Percentiles rank a stretch among this genome's conserved stretches.
These are phyloP conservation scores for Aurinia saxatilis DNA, from an alignment of 345 rosid genomes.

Conservation along the genomic window DNA sequence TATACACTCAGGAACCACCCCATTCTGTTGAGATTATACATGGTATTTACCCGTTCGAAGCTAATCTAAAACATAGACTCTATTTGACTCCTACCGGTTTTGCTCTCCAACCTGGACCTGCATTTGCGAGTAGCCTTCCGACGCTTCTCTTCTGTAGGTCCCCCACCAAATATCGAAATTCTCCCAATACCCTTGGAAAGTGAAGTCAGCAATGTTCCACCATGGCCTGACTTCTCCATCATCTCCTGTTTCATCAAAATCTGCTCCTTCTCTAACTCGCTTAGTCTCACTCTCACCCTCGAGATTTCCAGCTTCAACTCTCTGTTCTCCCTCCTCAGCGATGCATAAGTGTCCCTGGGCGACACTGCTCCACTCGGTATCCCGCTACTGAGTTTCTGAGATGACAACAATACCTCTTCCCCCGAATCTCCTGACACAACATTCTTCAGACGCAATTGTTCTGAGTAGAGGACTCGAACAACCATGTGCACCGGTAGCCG, in stretches of 20 bases:
- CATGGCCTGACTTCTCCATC: constrained; percentile 52
- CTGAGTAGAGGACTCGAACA: neutral
- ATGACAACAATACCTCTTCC: constrained; percentile 36
- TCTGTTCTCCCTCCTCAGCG: constrained; percentile 76
- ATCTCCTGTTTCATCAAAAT: constrained; percentile 69
- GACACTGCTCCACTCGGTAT: constrained; percentile 82
- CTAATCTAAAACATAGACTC: constrained; percentile 15
- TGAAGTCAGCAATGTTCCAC: constrained; percentile 51
- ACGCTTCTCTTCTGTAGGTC: constrained; percentile 31
- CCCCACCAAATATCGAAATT: constrained; percentile 38
- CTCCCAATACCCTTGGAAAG: constrained; percentile 65
- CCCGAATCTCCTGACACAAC: constrained; percentile 42
- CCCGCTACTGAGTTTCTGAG: constrained; percentile 39
- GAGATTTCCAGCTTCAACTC: constrained; percentile 83
- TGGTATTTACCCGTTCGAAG: neutral
- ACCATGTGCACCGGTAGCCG: neutral
- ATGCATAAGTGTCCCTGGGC: constrained; percentile 76
- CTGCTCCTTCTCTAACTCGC: constrained; percentile 76
- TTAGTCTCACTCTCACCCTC: constrained; percentile 83
- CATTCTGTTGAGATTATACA: neutral
- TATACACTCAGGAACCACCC: neutral
- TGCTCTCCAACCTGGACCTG: constrained; percentile 38
- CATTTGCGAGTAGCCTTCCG: constrained; percentile 46
- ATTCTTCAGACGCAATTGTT: constrained; percentile 41
- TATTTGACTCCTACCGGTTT: constrained; percentile 36